A percentile compares a stretch with the other conserved stretches of the same genome.
These are phyloP conservation scores for Penicillium herquei DNA, from an alignment of 495 filamentous ascomycete species.

Conservation along the genomic window DNA sequence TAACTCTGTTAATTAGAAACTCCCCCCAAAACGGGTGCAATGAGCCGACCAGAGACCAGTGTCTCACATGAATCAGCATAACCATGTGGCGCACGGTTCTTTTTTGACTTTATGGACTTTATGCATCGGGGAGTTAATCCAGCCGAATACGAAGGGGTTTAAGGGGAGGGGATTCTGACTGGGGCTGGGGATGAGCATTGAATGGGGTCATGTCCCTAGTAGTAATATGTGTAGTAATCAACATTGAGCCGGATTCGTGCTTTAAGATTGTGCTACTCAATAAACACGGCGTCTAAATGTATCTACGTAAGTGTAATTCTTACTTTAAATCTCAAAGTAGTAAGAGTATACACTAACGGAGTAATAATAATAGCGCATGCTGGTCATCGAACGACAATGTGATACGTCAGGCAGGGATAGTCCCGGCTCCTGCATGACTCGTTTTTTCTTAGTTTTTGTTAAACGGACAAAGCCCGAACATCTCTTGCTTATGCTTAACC, in stretches of 20 bases:
- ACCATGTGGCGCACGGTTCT: slow-evolving; percentile 27
- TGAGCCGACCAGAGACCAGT: slow-evolving; percentile 14
- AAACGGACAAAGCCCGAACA: slow-evolving; percentile 26
- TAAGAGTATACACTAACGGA: neutral
- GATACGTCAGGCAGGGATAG: slow-evolving; percentile 27
- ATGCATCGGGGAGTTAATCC: slow-evolving; percentile 19
- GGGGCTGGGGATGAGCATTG: neutral
- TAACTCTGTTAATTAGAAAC: neutral
- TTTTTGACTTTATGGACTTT: slow-evolving; percentile 21
- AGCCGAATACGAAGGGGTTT: slow-evolving; percentile 21
- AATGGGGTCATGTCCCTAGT: no score
- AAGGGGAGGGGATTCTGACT: neutral
- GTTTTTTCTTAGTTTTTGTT: slow-evolving; percentile 13
- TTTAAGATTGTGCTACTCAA: no score
- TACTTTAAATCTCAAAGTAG: no score
- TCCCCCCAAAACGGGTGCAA: slow-evolving; percentile 6
- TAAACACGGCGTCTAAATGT: no score
- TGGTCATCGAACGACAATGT: slow-evolving; percentile 11
- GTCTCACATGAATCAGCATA: slow-evolving; percentile 26
- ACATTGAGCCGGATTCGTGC: no score
- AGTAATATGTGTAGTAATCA: no score
- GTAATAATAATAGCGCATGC: neutral
- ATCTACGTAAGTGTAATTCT: no score
- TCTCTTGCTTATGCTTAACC: slow-evolving; percentile 46
- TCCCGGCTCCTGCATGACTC: slow-evolving; percentile 21